Base-by-base conservation (phyloP, 345 rosid genomes). In the Kernera saxatilis region DNA sequence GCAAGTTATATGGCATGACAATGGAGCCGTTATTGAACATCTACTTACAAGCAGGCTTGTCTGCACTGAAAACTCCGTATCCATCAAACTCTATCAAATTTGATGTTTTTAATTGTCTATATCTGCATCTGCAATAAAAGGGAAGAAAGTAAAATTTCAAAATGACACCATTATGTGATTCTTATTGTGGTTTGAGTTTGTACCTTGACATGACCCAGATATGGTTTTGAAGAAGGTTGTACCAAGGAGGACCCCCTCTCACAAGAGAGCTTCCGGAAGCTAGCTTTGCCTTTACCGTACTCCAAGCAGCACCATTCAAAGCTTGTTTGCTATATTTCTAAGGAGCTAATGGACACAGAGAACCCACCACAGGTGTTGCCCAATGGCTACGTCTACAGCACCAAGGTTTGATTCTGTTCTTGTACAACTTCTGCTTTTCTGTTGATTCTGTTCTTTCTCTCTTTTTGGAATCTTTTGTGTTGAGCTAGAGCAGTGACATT, bases 291-390 rank as follows among this genome's bases (percentile, higher is more conserved):
- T 26, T 80, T 94, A 57, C 98, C 99, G 0, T 91, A 67, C 81
- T 94, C 99, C 10, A 94, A 94, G 82, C 99, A 88, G 84, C 93
- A 91, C 69, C 96, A 94, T 70, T 94, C 98, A 9, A 94, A 94
- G 86, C 98, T 94, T 51, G 93, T 94, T 55, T 94, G 98, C 81
- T 91, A 85, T 79, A 91, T 94, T 77, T 84, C 98, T 13, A 94
- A 89, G 80, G 93, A 91, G 79, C 82, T 88, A 9, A 91, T 94
- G 99, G 98, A 94, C 84, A 88, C 99, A 2, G 99, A 91, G 87
- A 94, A 94, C 76, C 99, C 99, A 29, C 99, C 99, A 2, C 93
- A 84, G 78, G 99, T 94, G 80, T 79, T 94, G 55, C 99, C 99
- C 49, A 94, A 91, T 64, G 99, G 97, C 80, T 85, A 89, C 68